Percentiles rank a stretch among this genome's conserved stretches.
Conservation (phyloP, 202 grass and related monocot species). For the Carex sylvatica region DNA sequence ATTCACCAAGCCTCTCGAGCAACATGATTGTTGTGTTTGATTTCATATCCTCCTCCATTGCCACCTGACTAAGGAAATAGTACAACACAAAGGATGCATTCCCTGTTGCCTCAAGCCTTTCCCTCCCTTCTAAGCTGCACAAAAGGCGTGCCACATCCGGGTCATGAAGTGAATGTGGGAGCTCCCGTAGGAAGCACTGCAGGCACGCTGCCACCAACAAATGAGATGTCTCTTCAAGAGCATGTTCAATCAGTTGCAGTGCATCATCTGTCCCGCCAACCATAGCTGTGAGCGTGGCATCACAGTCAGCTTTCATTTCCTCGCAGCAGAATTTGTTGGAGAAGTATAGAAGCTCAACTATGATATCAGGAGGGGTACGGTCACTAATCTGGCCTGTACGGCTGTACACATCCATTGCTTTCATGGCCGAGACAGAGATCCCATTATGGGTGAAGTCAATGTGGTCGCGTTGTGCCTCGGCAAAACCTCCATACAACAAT, state of each 20-base stretch:
- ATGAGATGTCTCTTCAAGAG: constrained; percentile 66
- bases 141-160: constrained; percentile 60
- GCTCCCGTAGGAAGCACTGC: constrained; percentile 89
- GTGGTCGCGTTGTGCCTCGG: constrained; percentile 64
- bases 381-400: constrained; percentile 46
- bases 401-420: constrained; percentile 62
- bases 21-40: constrained; percentile 88
- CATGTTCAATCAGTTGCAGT: constrained; percentile 62
- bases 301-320: constrained; percentile 67
- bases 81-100: constrained; percentile 83
- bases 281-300: constrained; percentile 62
- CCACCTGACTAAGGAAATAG: constrained; percentile 75
- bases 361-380: constrained; percentile 41
- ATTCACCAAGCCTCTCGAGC: constrained; percentile 66
- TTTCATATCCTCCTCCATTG: constrained; percentile 82
- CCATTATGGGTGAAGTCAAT: constrained; percentile 79
- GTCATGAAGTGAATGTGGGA: constrained; percentile 63
- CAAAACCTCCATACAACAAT: constrained; percentile 84
- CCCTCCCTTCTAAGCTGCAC: constrained; percentile 70
- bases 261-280: constrained; percentile 56
- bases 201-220: constrained; percentile 78
- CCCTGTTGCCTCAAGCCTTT: constrained; percentile 51
- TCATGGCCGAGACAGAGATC: constrained; percentile 63
- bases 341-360: constrained; percentile 74
- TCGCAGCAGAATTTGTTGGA: constrained; percentile 97